Base-by-base conservation (phyloP, 441 rosid species). In the Populus trichocarpa region DNA sequence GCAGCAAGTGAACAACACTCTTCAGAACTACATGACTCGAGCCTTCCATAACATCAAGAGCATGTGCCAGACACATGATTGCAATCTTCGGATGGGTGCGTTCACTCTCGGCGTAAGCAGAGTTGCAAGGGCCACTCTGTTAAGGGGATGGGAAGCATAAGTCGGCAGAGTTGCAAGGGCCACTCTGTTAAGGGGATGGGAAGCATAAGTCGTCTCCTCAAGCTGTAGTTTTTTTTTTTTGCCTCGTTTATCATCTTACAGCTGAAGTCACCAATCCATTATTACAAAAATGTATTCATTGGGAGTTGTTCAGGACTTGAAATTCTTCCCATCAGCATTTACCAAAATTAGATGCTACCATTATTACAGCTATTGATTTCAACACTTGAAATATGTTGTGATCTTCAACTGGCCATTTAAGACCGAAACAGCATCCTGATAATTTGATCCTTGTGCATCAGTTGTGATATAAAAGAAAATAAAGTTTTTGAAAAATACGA, bases 101-200 rank as follows among this genome's bases (percentile, higher is more conserved):
- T 96, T 96, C 81, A 91, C 99, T 4, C 98, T 95, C 0, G 99
- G 97, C 6, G 93, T 95, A 32, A 93, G 90, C 90, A 90, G 97
- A 4, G 98, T 95, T 64, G 99, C 98, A 8, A 91, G 98, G n/a
- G 96, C 98, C 71, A 90, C 97, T 57, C 82, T 84, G 67, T 81
- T 93, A 33, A 89, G 99, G 80, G 99, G 98, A 67, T n/a, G n/a
- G n/a, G n/a, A n/a, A n/a, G n/a, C n/a, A n/a, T n/a, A n/a, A n/a
- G n/a, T n/a, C n/a, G n/a, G 90, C 90, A 90, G 97, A 4, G 98
- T 95, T 64, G 99, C 98, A 8, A 91, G 98, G n/a, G 96, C 98
- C 71, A 90, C 97, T 57, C 82, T 84, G 67, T 81, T 93, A 33
- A 89, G 99, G 80, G 99, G 98, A 67, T 95, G 99, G 98, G 98